Evolutionary conservation across 108 stramenopile species (phyloP).

Genomic region (Cyclostephanos invisitatus): DNA sequence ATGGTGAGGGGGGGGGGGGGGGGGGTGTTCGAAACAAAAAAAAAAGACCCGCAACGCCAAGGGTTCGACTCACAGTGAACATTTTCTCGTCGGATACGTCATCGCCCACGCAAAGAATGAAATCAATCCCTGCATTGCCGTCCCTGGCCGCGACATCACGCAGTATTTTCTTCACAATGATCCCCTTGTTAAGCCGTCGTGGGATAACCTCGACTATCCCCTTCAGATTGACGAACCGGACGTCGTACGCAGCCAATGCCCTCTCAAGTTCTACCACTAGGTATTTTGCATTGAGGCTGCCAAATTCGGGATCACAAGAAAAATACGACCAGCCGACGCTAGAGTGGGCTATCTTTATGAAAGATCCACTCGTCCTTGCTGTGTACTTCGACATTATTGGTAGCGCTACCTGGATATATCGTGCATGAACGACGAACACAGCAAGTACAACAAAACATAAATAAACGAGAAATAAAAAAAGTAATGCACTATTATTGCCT

Average conservation of each 20-base stretch:
- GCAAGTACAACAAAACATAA: not conserved
- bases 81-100: constrained; percentile 70
- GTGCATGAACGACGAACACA: no score
- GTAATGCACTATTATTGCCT: not conserved
- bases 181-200: constrained; percentile 41
- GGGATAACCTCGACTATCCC: constrained; percentile 52
- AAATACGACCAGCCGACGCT: constrained; percentile 77
- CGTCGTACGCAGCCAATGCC: constrained; percentile 59
- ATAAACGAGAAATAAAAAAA: not conserved
- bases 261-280: constrained; percentile 63
- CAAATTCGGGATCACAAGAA: constrained; percentile 82
- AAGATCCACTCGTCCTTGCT: constrained; percentile 57
- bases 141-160: constrained; percentile 26
- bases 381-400: constrained; percentile 71
- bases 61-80: constrained; percentile 45
- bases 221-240: constrained; percentile 52
- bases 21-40: not conserved
- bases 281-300: constrained; percentile 64
- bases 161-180: constrained; percentile 46
- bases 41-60: not conserved
- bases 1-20: not conserved
- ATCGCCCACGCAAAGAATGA: constrained; percentile 63
- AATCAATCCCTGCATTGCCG: constrained; percentile 45
- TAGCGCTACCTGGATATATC: constrained; percentile 26
- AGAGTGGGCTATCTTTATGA: constrained; percentile 44